These are phyloP conservation scores for Lactarius hengduanensis DNA, from an alignment of 768 basidiomycete genomes.

Conservation along the genomic window DNA sequence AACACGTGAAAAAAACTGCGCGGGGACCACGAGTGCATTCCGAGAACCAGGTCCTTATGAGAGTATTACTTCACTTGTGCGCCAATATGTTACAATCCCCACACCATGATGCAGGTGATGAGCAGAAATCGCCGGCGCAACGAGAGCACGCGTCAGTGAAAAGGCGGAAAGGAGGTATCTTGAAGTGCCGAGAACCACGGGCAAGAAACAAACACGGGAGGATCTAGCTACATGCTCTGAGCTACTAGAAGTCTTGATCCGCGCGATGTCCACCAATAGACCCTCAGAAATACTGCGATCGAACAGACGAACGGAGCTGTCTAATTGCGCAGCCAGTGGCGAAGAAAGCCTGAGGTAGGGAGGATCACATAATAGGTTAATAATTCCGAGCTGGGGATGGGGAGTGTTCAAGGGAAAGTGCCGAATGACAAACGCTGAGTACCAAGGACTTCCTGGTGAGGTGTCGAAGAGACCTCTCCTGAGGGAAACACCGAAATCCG, in stretches of 20 bases:
- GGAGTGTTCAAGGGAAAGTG: neutral
- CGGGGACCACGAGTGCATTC: neutral
- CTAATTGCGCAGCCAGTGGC: neutral
- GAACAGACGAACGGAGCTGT: neutral
- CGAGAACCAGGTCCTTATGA: too few relatives aligned
- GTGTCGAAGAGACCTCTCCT: neutral
- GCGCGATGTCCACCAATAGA: neutral
- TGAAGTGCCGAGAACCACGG: neutral
- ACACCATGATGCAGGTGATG: too few relatives aligned
- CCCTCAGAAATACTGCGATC: neutral
- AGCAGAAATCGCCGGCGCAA: neutral
- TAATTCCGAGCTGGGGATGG: neutral
- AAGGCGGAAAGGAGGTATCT: neutral
- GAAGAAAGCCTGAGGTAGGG: neutral
- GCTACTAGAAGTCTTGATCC: neutral
- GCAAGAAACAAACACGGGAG: neutral
- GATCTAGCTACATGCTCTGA: neutral
- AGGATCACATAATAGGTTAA: neutral
- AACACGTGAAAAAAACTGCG: neutral
- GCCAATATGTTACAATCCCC: too few relatives aligned
- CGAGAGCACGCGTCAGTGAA: neutral
- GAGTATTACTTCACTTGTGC: neutral
- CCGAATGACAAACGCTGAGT: neutral
- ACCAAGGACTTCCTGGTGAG: neutral
- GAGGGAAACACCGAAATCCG: neutral